Percentiles rank a stretch among this genome's conserved stretches.
Conservation (phyloP, 805 yeast species). For the Schwanniomyces sp. region DNA sequence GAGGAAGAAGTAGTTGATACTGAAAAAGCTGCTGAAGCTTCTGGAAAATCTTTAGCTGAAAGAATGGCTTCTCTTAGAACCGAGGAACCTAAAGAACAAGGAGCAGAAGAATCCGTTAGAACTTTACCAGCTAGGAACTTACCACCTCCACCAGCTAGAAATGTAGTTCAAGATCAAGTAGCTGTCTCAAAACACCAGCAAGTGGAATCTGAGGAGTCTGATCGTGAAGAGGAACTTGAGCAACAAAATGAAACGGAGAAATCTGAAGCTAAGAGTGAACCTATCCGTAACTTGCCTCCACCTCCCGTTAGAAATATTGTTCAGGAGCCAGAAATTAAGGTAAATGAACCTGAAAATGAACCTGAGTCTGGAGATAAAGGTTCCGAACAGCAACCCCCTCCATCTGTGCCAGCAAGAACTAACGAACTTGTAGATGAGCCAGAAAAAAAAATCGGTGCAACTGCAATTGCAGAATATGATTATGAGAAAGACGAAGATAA, state of each 20-base stretch:
- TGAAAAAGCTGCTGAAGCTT: not conserved
- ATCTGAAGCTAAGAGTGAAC: slow-evolving; percentile 5
- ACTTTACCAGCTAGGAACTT: slow-evolving; percentile 2
- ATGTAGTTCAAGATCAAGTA: not conserved
- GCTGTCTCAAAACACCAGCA: not conserved
- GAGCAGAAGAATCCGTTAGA: slow-evolving; percentile 11
- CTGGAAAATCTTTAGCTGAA: not conserved
- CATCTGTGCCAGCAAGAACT: slow-evolving; percentile 12
- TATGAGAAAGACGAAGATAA: slow-evolving; percentile 75
- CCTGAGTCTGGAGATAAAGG: slow-evolving; percentile 22
- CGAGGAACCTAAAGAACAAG: slow-evolving; percentile 10
- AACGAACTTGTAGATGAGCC: slow-evolving; percentile 3
- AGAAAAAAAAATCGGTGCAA: slow-evolving; percentile 11
- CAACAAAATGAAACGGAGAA: slow-evolving; percentile 4
- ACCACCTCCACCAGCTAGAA: slow-evolving; percentile 1
- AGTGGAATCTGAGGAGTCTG: slow-evolving; percentile 6
- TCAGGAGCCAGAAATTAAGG: slow-evolving; percentile 8
- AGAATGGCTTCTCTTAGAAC: not conserved
- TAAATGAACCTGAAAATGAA: slow-evolving; percentile 13
- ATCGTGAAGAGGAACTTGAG: slow-evolving; percentile 7
- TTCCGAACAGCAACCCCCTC: slow-evolving; percentile 24
- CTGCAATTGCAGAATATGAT: slow-evolving; percentile 82
- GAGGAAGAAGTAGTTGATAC: slow-evolving; percentile 2
- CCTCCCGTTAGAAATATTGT: slow-evolving; percentile 12
- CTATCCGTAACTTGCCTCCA: slow-evolving; percentile 18